A percentile compares a stretch with the other conserved stretches of the same genome.
These are phyloP conservation scores for Periglandula ipomoeae DNA, from an alignment of 2,329 filamentous ascomycete genomes.

Conservation along the genomic window DNA sequence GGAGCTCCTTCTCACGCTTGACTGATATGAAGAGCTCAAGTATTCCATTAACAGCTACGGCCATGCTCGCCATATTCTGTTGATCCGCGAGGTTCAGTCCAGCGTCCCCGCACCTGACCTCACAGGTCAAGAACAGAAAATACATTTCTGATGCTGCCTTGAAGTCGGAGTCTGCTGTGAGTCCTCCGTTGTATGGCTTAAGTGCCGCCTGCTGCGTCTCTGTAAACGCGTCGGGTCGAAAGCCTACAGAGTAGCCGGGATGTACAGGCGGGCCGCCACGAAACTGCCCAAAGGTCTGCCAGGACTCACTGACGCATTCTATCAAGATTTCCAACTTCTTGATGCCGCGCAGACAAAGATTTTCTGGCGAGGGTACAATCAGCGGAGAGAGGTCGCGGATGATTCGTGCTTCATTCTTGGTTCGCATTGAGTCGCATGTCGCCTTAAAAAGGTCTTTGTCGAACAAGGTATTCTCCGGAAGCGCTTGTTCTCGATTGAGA, in stretches of 20 bases:
- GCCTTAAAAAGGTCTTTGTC: constrained; percentile 25
- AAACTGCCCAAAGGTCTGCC: constrained; percentile 29
- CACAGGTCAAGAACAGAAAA: constrained; percentile 39
- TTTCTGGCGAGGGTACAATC: constrained; percentile 29
- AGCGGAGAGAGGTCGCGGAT: constrained; percentile 27
- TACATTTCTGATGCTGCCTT: constrained; percentile 36
- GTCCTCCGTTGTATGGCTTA: constrained; percentile 24
- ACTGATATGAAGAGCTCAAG: no score
- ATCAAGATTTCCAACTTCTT: constrained; percentile 22
- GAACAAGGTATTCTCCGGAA: constrained; percentile 19
- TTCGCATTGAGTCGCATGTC: constrained; percentile 21
- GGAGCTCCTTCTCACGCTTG: no score
- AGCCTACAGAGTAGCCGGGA: constrained; percentile 34
- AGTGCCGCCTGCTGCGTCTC: constrained; percentile 31
- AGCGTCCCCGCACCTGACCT: no score
- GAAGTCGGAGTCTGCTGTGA: constrained; percentile 28
- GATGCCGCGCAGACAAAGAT: constrained; percentile 18
- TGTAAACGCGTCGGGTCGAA: constrained; percentile 31
- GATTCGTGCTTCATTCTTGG: constrained; percentile 23
- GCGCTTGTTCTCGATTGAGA: no score
- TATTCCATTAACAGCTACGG: no score
- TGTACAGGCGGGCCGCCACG: constrained; percentile 25
- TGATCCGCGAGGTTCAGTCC: no score
- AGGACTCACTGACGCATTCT: constrained; percentile 33
- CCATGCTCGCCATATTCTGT: no score